phyloP scores from a whole-genome alignment of 495 filamentous ascomycete genomes.

The Pseudoneurospora amorphoporcata region DNA sequence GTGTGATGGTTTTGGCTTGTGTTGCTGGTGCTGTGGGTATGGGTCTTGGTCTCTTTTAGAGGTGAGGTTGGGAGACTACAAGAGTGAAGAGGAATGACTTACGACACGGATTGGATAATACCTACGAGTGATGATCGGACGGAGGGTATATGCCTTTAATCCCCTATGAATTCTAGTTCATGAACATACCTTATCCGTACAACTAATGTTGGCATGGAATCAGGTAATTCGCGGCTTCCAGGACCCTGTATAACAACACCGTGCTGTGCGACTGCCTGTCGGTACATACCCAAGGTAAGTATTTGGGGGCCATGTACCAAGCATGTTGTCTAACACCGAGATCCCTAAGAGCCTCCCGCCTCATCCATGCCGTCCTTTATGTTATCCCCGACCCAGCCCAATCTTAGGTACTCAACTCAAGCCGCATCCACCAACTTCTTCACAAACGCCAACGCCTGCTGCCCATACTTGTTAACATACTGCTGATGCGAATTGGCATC shows the following conservation, averaged over 20 bases:
- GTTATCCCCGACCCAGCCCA: neutral
- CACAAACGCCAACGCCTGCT: conserved; percentile 27
- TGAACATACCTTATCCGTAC: neutral
- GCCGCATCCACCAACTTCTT: conserved; percentile 16
- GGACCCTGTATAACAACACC: neutral
- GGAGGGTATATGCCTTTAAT: neutral
- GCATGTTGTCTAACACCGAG: neutral
- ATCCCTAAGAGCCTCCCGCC: neutral
- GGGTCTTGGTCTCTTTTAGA: neutral
- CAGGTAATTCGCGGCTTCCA: neutral
- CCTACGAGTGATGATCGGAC: neutral
- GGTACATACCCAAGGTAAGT: too few relatives aligned
- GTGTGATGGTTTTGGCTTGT: neutral
- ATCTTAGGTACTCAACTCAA: neutral
- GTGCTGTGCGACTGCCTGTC: neutral
- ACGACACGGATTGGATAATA: neutral
- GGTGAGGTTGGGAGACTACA: neutral
- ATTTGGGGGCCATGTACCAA: neutral
- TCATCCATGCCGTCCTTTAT: neutral
- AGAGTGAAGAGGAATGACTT: neutral
- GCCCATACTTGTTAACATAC: conserved; percentile 43
- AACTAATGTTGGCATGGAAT: neutral
- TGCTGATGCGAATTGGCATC: conserved; percentile 48
- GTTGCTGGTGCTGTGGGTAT: neutral
- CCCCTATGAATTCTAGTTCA: neutral